These are phyloP conservation scores for Erigeron philadelphicus DNA, from an alignment of 140 eudicot genomes.

Conservation along the genomic window DNA sequence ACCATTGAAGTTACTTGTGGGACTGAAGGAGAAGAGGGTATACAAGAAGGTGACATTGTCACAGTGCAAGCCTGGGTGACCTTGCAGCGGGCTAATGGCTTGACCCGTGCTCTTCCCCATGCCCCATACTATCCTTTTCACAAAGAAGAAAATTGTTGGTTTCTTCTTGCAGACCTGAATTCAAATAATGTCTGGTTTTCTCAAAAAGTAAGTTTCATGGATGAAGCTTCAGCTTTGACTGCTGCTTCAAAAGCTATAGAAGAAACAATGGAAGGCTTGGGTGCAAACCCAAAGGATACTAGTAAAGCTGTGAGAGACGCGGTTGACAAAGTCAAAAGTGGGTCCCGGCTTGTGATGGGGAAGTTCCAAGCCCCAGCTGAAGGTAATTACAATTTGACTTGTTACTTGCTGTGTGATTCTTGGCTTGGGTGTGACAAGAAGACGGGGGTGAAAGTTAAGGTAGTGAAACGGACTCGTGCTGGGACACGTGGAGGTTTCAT, in stretches of 20 bases:
- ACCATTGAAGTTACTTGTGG: slow-evolving; percentile 63
- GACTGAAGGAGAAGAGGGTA: slow-evolving; percentile 93
- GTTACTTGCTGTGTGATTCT: slow-evolving; percentile 71
- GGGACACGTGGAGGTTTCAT: slow-evolving; percentile 61
- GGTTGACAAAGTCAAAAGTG: slow-evolving; percentile 58
- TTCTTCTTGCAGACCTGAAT: slow-evolving; percentile 67
- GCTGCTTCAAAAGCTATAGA: slow-evolving; percentile 65
- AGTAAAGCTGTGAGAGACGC: slow-evolving; percentile 60
- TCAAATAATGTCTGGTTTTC: slow-evolving; percentile 78
- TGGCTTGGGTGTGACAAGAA: slow-evolving; percentile 86
- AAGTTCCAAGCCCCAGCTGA: slow-evolving; percentile 72
- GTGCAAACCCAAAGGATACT: slow-evolving; percentile 54
- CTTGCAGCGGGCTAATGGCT: slow-evolving; percentile 63
- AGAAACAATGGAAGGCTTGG: slow-evolving; percentile 71
- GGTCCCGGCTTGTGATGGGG: slow-evolving; percentile 73
- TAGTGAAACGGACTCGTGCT: slow-evolving; percentile 69
- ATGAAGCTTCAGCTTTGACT: slow-evolving; percentile 65
- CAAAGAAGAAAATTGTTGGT: slow-evolving; percentile 88
- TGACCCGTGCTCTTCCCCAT: slow-evolving; percentile 77
- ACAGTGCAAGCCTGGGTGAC: slow-evolving; percentile 80
- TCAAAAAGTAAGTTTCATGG: slow-evolving; percentile 74
- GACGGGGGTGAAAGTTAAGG: slow-evolving; percentile 56
- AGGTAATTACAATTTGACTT: slow-evolving; percentile 63
- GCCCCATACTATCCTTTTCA: slow-evolving; percentile 81
- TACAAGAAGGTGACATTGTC: slow-evolving; percentile 90